Evolutionary conservation across 352 stramenopile genomes (phyloP).

Genomic region (Blastocystis hominis): DNA sequence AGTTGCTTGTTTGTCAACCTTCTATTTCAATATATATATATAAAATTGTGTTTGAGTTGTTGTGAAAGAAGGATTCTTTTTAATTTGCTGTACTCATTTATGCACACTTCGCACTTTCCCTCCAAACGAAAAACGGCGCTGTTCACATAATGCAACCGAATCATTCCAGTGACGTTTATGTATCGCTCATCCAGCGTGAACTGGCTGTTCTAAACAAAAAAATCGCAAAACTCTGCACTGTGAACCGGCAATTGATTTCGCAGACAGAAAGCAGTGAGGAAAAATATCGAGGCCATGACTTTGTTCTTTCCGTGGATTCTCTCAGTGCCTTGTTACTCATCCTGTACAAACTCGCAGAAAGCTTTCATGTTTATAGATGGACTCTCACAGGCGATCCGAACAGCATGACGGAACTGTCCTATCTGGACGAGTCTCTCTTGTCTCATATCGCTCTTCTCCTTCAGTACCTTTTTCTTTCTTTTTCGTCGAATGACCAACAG

Average conservation of each 20-base stretch:
- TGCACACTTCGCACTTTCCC: neutral
- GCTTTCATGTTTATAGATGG: slow-evolving; percentile 1
- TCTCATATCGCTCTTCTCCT: neutral
- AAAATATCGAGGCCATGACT: neutral
- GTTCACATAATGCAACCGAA: neutral
- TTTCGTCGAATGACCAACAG: neutral
- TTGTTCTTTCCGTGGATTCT: neutral
- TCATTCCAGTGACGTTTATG: neutral
- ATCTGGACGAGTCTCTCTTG: neutral
- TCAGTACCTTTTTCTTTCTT: neutral
- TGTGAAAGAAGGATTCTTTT: neutral
- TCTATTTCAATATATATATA: neutral
- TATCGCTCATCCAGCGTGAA: slow-evolving; percentile 28
- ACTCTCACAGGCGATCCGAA: slow-evolving; percentile 2
- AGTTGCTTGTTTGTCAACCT: neutral
- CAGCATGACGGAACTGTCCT: neutral
- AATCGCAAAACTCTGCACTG: neutral
- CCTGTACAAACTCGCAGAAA: neutral
- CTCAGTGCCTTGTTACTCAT: neutral
- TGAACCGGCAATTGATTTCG: neutral
- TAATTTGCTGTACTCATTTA: too few relatives aligned
- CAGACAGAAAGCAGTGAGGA: neutral
- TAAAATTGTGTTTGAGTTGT: neutral
- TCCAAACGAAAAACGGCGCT: neutral
- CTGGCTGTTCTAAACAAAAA: slow-evolving; percentile 45